Evolutionary conservation across 2,329 filamentous ascomycete species (phyloP).

Genomic region (Cladosporium sp.): DNA sequence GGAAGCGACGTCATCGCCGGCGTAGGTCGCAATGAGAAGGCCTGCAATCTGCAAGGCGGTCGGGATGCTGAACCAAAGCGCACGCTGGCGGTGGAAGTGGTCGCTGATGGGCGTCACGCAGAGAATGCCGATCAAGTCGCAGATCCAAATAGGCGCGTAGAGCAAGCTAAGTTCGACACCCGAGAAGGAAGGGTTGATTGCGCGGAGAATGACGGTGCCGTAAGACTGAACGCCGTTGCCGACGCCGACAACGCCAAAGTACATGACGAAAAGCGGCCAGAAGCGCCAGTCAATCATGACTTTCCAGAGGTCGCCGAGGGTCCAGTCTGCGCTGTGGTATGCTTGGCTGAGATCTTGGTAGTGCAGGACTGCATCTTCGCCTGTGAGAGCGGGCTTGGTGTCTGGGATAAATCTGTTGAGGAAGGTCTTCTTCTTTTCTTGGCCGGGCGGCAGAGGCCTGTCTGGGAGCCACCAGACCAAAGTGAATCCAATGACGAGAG

Average conservation of each 20-base stretch:
- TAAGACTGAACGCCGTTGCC: constrained; percentile 89
- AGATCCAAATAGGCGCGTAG: constrained; percentile 87
- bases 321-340: constrained; percentile 74
- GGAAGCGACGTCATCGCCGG: constrained; percentile 49
- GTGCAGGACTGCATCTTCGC: constrained; percentile 74
- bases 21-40: constrained; percentile 75
- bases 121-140: constrained; percentile 78
- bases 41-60: constrained; percentile 77
- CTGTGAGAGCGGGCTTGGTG: constrained; percentile 66
- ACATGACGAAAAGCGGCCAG: constrained; percentile 85
- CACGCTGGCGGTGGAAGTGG: constrained; percentile 75
- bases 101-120: constrained; percentile 82
- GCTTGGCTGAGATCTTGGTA: constrained; percentile 79
- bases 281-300: constrained; percentile 83
- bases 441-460: constrained; percentile 70
- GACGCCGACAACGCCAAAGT: constrained; percentile 90
- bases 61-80: constrained; percentile 74
- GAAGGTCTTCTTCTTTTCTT: constrained; percentile 48
- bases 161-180: constrained; percentile 74
- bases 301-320: constrained; percentile 60
- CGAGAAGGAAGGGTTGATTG: constrained; percentile 69
- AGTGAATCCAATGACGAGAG: constrained; percentile 64
- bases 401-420: constrained; percentile 63
- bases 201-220: constrained; percentile 77
- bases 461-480: constrained; percentile 91